Conservation (phyloP, 805 yeast genomes). For the Candida arabinofermentans region DNA sequence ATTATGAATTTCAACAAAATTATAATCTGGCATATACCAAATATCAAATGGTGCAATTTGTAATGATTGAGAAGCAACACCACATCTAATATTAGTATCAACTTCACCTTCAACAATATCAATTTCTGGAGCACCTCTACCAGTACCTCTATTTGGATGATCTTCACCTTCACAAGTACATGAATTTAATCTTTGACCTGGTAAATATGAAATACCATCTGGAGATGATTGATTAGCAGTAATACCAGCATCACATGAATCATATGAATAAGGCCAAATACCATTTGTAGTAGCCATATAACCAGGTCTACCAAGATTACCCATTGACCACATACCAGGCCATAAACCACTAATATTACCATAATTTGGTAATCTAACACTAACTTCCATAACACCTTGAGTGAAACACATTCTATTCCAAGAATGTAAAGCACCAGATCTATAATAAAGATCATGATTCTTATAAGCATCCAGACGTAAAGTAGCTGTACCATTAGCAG, state of each 20-base stretch:
- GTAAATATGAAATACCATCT: slow-evolving; percentile 83
- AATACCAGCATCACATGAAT: slow-evolving; percentile 87
- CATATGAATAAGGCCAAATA: slow-evolving; percentile 91
- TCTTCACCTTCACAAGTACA: slow-evolving; percentile 83
- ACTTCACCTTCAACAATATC: slow-evolving; percentile 87
- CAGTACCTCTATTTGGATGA: slow-evolving; percentile 83
- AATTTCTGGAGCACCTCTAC: slow-evolving; percentile 95
- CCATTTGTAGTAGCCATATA: slow-evolving; percentile 85
- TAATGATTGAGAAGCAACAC: slow-evolving; percentile 86
- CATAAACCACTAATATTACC: slow-evolving; percentile 81
- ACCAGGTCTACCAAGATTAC: slow-evolving; percentile 91
- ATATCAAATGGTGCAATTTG: slow-evolving; percentile 93
- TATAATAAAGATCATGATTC: slow-evolving; percentile 74
- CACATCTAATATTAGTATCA: slow-evolving; percentile 45
- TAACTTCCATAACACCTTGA: slow-evolving; percentile 74
- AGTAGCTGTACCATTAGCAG: slow-evolving; percentile 66
- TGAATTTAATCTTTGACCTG: slow-evolving; percentile 73
- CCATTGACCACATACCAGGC: slow-evolving; percentile 97
- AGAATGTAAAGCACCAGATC: slow-evolving; percentile 88
- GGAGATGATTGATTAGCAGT: slow-evolving; percentile 89
- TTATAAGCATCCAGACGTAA: slow-evolving; percentile 76
- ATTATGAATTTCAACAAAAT: slow-evolving; percentile 71
- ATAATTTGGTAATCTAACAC: slow-evolving; percentile 73
- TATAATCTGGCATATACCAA: slow-evolving; percentile 91
- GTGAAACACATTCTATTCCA: slow-evolving; percentile 93